Evolutionary conservation across 352 stramenopile genomes (phyloP).

Genomic region (Globisporangium echinulatum): DNA sequence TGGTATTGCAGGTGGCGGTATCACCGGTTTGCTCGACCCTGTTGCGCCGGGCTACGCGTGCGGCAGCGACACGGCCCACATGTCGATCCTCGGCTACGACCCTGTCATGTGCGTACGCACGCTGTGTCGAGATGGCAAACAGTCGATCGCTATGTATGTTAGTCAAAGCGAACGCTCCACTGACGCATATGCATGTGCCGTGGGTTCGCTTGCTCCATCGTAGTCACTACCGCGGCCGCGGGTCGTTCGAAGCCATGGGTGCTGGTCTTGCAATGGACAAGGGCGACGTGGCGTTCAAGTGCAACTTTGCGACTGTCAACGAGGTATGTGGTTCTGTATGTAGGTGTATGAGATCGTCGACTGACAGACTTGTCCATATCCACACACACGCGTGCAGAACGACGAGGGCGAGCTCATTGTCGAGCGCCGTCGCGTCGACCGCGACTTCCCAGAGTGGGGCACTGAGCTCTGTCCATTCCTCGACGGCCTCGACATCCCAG

Average conservation of each 20-base stretch:
- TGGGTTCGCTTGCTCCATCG: not conserved
- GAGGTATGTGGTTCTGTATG: constrained; percentile 14
- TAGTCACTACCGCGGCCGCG: constrained; percentile 79
- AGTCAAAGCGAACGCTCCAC: too few species aligned
- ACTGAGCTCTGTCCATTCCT: constrained; percentile 80
- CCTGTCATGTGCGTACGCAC: constrained; percentile 49
- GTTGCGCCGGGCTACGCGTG: constrained; percentile 81
- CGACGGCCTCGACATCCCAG: constrained; percentile 45
- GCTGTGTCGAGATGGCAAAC: not conserved
- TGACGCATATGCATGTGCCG: too few species aligned
- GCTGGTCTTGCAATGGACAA: constrained; percentile 77
- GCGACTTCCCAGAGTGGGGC: constrained; percentile 78
- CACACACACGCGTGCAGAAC: constrained; percentile 14
- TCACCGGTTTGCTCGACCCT: constrained; percentile 81
- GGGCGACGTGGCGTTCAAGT: constrained; percentile 86
- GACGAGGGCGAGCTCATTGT: constrained; percentile 64
- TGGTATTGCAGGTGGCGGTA: constrained; percentile 36
- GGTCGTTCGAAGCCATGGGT: constrained; percentile 86
- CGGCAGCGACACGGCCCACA: constrained; percentile 84
- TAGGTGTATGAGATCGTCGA: too few species aligned
- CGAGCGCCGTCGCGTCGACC: constrained; percentile 67
- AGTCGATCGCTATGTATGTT: too few species aligned
- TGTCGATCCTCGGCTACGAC: constrained; percentile 88
- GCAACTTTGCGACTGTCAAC: constrained; percentile 81
- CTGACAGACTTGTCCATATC: too few species aligned